Conservation (phyloP, 2,329 filamentous ascomycete genomes). For the Exophiala phaeomuriformis region DNA sequence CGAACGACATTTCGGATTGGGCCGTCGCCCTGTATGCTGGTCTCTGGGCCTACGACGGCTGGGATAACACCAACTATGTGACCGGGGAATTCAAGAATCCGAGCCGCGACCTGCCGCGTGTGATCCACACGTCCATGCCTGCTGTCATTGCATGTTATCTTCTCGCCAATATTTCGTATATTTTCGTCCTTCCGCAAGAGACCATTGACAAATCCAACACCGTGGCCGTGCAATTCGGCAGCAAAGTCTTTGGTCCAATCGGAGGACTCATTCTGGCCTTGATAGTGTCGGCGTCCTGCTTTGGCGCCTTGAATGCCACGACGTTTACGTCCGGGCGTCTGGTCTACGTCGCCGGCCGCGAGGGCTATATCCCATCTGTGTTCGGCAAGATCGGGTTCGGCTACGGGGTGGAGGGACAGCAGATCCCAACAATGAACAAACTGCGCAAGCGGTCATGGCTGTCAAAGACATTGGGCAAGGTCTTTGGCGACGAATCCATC, state of each 20-base stretch:
- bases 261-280: constrained; percentile 80
- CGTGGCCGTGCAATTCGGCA: constrained; percentile 89
- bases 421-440: constrained; percentile 29
- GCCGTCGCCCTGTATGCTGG: constrained; percentile 92
- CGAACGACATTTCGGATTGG: constrained; percentile 72
- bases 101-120: constrained; percentile 76
- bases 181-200: constrained; percentile 76
- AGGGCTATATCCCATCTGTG: constrained; percentile 79
- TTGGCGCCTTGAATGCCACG: constrained; percentile 88
- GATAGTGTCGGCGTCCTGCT: constrained; percentile 83
- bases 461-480: constrained; percentile 51
- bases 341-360: constrained; percentile 88
- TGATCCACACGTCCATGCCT: constrained; percentile 95
- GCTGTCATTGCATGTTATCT: constrained; percentile 86
- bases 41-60: constrained; percentile 96
- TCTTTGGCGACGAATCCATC: constrained; percentile 67
- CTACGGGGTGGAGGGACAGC: constrained; percentile 23
- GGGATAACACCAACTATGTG: constrained; percentile 99
- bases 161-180: constrained; percentile 86
- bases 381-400: constrained; percentile 77
- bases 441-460: constrained; percentile 48
- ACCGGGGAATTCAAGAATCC: constrained; percentile 95
- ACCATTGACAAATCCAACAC: constrained; percentile 85
- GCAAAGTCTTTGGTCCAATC: constrained; percentile 75
- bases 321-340: constrained; percentile 89